Base-by-base conservation (phyloP, 2,329 filamentous ascomycete genomes). In the Pseudogymnoascus sp. region DNA sequence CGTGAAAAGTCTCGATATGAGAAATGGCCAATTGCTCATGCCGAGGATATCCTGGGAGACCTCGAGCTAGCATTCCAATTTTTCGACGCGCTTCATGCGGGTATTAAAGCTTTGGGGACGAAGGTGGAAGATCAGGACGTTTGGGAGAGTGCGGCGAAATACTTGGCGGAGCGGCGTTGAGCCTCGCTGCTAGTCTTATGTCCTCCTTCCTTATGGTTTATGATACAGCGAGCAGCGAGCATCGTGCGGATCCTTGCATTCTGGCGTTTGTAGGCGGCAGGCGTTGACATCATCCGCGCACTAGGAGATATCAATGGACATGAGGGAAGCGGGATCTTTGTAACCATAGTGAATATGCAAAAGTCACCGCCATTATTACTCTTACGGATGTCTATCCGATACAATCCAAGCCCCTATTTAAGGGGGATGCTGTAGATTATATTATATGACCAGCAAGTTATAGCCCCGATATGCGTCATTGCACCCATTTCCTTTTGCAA, bases 21-120 rank as follows among this genome's bases (percentile, higher is more conserved):
- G 69, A 58, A 77, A 72, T 70, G 64, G 62, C 61, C 25, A 34
- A 37, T 12, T 84, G 77, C 85, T 1, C 81, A 77, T 66, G 82
- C 83, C 9, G 78, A 80, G 38, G 74, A 83, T 50, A 79, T 86
- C 64, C 72, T 73, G n/a, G 82, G 85, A 54, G 85, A 88, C 69
- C 74, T 88, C 22, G 77, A 80, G 8, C 77, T 83, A 22, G 79
- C 78, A 41, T 81, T 79, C 64, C 76, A 76, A 34, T 85, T 87
- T 68, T 81, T 87, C 65, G 76, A 79, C 61, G 82, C 83, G 4
- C 70, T 88, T 35, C 76, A 81, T 64, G 76, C 76, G 18, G 84
- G 83, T 41, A 73, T 87, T n/a, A 78, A 82, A 71, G 78, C 76
- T 8, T 70, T 87, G 7, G 76, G 76, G 58, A 73, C 78, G 60